These are phyloP conservation scores for Claviceps fusiformis DNA, from an alignment of 2,329 filamentous ascomycete genomes.

Conservation along the genomic window DNA sequence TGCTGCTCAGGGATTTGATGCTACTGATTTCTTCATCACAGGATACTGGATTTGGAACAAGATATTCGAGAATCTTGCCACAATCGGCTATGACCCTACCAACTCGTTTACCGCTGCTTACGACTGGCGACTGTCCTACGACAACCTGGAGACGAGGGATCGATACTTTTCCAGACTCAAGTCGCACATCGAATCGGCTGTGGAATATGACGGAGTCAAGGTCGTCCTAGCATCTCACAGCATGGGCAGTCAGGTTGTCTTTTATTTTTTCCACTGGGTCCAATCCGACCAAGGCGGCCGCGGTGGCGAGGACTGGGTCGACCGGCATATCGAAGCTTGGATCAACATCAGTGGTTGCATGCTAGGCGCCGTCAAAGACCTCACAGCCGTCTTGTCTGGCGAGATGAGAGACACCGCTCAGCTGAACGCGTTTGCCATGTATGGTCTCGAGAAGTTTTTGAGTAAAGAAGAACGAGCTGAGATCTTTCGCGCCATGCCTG, in stretches of 20 bases:
- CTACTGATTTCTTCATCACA: conserved; percentile 85
- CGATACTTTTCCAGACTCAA: conserved; percentile 90
- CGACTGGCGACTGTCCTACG: conserved; percentile 87
- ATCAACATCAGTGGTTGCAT: conserved; percentile 98
- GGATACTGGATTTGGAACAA: conserved; percentile 99
- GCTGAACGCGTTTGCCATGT: conserved; percentile 90
- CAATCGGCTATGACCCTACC: conserved; percentile 85
- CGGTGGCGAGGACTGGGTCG: conserved; percentile 80
- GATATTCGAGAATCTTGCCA: conserved; percentile 91
- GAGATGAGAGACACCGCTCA: conserved; percentile 99
- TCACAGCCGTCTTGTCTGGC: conserved; percentile 81
- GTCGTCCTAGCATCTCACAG: conserved; percentile 82
- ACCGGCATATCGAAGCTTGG: conserved; percentile 81
- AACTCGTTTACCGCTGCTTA: conserved; percentile 59
- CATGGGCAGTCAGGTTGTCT: conserved; percentile 92
- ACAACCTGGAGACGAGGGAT: conserved; percentile 78
- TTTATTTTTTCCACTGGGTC: conserved; percentile 72
- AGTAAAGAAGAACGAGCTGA: conserved; percentile 82
- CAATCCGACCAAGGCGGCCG: conserved; percentile 64
- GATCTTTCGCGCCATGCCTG: conserved; percentile 93
- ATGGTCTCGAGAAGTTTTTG: conserved; percentile 90
- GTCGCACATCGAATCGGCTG: conserved; percentile 74
- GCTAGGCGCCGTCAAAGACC: conserved; percentile 83
- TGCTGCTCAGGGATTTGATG: conserved; percentile 92
- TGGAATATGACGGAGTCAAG: conserved; percentile 62